Percentiles rank a stretch among this genome's conserved stretches.
Conservation (phyloP, 192 early-diverging fungal species). For the Nowakowskiella sp. region DNA sequence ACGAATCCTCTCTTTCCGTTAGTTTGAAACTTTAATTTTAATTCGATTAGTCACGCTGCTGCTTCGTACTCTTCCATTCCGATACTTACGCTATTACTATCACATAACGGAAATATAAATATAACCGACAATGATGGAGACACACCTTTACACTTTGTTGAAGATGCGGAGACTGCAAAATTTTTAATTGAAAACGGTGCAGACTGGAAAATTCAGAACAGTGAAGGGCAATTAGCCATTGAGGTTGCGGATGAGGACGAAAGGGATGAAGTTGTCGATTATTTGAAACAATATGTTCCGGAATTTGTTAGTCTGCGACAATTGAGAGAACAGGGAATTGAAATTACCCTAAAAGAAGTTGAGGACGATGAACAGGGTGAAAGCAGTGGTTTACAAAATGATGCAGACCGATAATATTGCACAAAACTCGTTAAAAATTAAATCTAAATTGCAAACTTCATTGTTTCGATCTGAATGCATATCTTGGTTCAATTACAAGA, state of each 20-base stretch:
- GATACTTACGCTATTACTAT: conserved; percentile 58
- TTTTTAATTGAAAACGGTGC: conserved; percentile 64
- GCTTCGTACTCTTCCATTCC: conserved; percentile 63
- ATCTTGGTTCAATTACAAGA: too few species aligned
- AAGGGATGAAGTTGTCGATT: conserved; percentile 15
- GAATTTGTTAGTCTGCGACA: too few species aligned
- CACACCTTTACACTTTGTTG: conserved; percentile 69
- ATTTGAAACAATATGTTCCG: too few species aligned
- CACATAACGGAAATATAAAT: conserved; percentile 51
- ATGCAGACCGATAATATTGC: too few species aligned
- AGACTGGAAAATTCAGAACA: conserved; percentile 51
- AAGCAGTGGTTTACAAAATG: too few species aligned
- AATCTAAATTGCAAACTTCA: too few species aligned
- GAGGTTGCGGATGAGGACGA: conserved; percentile 17
- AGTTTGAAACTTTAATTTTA: not conserved
- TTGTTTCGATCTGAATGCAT: too few species aligned
- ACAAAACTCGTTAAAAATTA: too few species aligned
- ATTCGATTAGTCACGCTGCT: conserved; percentile 57
- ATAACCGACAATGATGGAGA: conserved; percentile 72
- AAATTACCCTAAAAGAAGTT: too few species aligned
- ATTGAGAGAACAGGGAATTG: too few species aligned
- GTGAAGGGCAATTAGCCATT: conserved; percentile 36
- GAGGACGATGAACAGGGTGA: too few species aligned
- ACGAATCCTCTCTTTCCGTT: conserved; percentile 13
- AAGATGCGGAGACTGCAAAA: conserved; percentile 59